Conservation (phyloP, 2,329 filamentous ascomycete species). For the Pestalotiopsis sp. region DNA sequence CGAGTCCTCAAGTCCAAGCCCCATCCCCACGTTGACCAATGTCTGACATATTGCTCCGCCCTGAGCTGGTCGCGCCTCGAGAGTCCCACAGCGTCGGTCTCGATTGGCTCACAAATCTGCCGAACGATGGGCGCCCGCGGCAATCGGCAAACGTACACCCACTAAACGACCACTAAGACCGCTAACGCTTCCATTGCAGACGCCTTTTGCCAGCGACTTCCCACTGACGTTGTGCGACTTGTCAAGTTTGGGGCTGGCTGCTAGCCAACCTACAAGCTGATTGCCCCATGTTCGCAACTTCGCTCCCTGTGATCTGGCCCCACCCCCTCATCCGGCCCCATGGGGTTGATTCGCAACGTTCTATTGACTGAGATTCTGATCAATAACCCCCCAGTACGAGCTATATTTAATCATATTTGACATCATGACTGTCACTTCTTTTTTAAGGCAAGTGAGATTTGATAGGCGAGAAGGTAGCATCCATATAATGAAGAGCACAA, state of each 20-base stretch:
- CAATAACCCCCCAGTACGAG: neutral
- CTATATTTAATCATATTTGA: neutral
- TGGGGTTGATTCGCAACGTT: conserved; percentile 1
- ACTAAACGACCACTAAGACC: neutral
- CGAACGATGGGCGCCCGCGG: conserved; percentile 13
- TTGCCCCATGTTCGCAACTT: neutral
- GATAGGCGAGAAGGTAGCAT: too few species aligned
- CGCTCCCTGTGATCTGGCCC: neutral
- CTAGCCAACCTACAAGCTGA: neutral
- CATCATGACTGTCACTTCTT: neutral
- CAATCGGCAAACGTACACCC: neutral
- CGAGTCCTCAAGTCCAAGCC: neutral
- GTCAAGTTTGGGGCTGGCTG: neutral
- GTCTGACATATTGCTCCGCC: conserved; percentile 18
- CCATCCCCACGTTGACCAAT: conserved; percentile 16
- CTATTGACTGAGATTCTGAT: neutral
- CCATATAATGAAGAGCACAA: too few species aligned
- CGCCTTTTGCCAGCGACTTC: neutral
- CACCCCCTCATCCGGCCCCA: conserved; percentile 7
- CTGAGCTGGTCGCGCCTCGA: conserved; percentile 14
- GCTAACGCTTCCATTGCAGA: neutral
- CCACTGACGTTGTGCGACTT: neutral
- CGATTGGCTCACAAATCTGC: conserved; percentile 26
- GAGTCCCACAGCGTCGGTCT: conserved; percentile 17
- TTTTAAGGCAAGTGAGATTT: neutral